Percentiles rank a stretch among this genome's conserved stretches.
phyloP scores from a whole-genome alignment of 2,329 filamentous ascomycete genomes.

The Gremmenia infestans region DNA sequence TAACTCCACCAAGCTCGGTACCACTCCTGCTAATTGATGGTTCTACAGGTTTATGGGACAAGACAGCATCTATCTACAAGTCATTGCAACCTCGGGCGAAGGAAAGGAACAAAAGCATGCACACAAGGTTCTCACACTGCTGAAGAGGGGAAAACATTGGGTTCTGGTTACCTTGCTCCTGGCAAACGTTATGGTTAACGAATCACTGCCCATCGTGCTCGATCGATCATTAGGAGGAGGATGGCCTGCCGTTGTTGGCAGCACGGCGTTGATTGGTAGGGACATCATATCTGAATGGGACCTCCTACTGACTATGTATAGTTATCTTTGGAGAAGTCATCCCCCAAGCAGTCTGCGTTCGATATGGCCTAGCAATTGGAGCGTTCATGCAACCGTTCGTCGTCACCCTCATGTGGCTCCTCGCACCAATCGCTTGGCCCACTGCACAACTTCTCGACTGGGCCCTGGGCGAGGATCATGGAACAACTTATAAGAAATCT shows the following conservation, averaged over 20 bases:
- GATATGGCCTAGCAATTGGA: slow-evolving; percentile 91
- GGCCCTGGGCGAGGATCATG: slow-evolving; percentile 89
- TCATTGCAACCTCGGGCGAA: slow-evolving; percentile 80
- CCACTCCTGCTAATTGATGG: slow-evolving; percentile 6
- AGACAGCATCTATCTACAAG: slow-evolving; percentile 96
- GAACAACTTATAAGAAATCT: slow-evolving; percentile 96
- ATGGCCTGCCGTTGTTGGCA: slow-evolving; percentile 88
- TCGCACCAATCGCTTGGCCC: slow-evolving; percentile 87
- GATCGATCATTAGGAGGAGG: slow-evolving; percentile 92
- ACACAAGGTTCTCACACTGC: slow-evolving; percentile 68
- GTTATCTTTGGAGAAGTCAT: slow-evolving; percentile 98
- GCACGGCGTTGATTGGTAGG: slow-evolving; percentile 88
- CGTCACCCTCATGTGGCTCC: slow-evolving; percentile 82
- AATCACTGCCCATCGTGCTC: slow-evolving; percentile 90
- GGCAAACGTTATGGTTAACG: slow-evolving; percentile 97
- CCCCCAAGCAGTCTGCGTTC: slow-evolving; percentile 92
- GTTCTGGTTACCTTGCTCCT: slow-evolving; percentile 90
- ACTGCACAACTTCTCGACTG: slow-evolving; percentile 93
- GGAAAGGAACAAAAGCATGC: slow-evolving; percentile 85
- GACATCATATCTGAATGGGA: neutral
- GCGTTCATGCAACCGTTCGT: slow-evolving; percentile 90
- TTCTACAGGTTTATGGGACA: slow-evolving; percentile 43
- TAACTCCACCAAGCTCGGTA: neutral
- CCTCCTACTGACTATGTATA: slow-evolving; percentile 37
- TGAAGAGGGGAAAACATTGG: slow-evolving; percentile 94